Conservation (phyloP, 164 flowering plant genomes). For the Liriodendron chinense region DNA sequence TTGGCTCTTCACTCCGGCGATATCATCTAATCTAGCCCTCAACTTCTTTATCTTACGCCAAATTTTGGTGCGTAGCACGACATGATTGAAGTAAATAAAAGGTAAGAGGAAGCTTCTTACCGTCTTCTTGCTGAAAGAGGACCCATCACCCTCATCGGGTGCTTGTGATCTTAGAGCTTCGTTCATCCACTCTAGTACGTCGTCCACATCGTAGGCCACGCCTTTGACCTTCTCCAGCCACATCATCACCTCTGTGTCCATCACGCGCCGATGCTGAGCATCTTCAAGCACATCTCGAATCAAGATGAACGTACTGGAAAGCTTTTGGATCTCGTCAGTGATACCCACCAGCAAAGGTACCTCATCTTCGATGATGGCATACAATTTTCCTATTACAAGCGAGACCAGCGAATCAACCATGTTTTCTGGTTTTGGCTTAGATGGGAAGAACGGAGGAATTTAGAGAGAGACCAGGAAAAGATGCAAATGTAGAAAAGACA, state of each 20-base stretch:
- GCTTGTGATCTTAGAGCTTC: neutral
- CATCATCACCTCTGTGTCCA: neutral
- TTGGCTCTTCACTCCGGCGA: neutral
- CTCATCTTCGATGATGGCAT: neutral
- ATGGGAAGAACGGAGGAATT: too few species aligned
- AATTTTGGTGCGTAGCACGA: neutral
- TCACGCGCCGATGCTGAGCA: neutral
- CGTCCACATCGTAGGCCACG: conserved; percentile 2
- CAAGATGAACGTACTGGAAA: neutral
- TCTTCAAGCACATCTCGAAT: neutral
- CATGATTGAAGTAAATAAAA: neutral
- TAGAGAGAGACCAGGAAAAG: too few species aligned
- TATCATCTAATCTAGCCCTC: neutral
- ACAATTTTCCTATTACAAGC: too few species aligned
- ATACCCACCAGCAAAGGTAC: neutral
- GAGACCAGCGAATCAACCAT: neutral
- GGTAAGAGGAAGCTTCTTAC: neutral
- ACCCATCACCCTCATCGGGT: neutral
- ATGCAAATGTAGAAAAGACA: too few species aligned
- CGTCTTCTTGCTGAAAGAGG: neutral
- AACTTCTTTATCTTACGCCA: neutral
- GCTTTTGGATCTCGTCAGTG: neutral
- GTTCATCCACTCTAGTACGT: neutral
- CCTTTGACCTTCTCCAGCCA: neutral
- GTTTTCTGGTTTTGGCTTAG: too few species aligned